These are phyloP conservation scores for Russula compacta DNA, from an alignment of 768 basidiomycete genomes.

Conservation along the genomic window DNA sequence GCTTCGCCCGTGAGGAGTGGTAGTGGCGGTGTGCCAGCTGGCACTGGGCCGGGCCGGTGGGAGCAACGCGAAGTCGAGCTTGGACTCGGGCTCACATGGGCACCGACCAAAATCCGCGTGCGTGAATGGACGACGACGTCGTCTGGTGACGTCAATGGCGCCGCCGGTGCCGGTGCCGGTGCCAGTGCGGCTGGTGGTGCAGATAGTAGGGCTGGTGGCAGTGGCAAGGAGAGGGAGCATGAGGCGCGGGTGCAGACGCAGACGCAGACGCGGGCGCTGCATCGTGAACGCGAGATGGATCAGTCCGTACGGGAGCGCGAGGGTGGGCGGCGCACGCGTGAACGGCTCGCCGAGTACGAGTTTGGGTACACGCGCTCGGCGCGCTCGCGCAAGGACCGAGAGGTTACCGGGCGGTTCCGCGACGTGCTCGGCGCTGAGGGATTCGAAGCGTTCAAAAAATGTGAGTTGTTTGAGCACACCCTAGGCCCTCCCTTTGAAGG, in stretches of 20 bases:
- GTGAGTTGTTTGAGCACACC: slow-evolving; percentile 43
- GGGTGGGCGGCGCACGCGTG: slow-evolving; percentile 18
- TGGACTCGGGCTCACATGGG: slow-evolving; percentile 19
- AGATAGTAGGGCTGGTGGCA: background rate
- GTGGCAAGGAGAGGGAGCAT: background rate
- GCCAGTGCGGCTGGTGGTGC: background rate
- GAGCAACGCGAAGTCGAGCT: slow-evolving; percentile 19
- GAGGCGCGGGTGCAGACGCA: slow-evolving; percentile 14
- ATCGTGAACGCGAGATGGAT: slow-evolving; percentile 23
- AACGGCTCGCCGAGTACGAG: slow-evolving; percentile 24
- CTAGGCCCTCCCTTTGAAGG: too few relatives aligned
- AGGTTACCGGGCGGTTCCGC: slow-evolving; percentile 17
- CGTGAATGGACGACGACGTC: slow-evolving; percentile 12
- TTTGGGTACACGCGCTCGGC: slow-evolving; percentile 18
- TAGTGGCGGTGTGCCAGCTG: background rate
- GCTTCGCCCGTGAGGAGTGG: background rate
- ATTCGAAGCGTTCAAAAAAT: slow-evolving; percentile 41
- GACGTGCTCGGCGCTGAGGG: slow-evolving; percentile 17
- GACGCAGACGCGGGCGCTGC: slow-evolving; percentile 18
- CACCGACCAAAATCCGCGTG: slow-evolving; percentile 20
- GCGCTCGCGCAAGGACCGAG: slow-evolving; percentile 12
- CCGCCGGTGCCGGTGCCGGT: background rate
- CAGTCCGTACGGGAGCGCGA: slow-evolving; percentile 20
- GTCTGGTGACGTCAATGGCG: background rate
- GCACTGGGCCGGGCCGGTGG: slow-evolving; percentile 10